These are phyloP conservation scores for Chaetomiaceae sp. DNA, from an alignment of 2,329 filamentous ascomycete species.

Conservation along the genomic window DNA sequence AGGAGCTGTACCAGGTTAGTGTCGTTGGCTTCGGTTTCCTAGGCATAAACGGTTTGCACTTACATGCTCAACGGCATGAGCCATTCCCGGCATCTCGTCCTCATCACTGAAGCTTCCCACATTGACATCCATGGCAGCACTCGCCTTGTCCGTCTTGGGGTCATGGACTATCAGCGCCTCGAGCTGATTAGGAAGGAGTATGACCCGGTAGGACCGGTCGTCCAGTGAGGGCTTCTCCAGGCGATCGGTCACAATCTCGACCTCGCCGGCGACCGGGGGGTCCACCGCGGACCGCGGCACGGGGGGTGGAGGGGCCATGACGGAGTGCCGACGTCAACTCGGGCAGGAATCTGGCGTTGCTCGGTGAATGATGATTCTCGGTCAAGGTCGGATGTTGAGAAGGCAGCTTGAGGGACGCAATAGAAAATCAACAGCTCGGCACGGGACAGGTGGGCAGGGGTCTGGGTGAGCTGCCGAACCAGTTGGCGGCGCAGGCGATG, in stretches of 20 bases:
- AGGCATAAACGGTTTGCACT: slow-evolving; percentile 16
- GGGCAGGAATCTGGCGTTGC: too few species aligned
- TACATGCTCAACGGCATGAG: slow-evolving; percentile 91
- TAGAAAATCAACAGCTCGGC: background rate
- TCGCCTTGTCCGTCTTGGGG: slow-evolving; percentile 92
- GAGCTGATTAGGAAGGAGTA: slow-evolving; percentile 78
- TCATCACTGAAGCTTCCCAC: slow-evolving; percentile 94
- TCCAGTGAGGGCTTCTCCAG: slow-evolving; percentile 83
- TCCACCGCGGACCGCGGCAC: slow-evolving; percentile 13
- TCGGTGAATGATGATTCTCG: background rate
- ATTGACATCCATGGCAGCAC: slow-evolving; percentile 90
- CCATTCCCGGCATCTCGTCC: slow-evolving; percentile 87
- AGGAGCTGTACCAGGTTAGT: slow-evolving; percentile 51
- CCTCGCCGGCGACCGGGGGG: slow-evolving; percentile 30
- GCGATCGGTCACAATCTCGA: slow-evolving; percentile 56
- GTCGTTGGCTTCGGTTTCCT: slow-evolving; percentile 3
- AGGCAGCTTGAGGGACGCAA: background rate
- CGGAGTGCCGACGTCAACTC: slow-evolving; percentile 1
- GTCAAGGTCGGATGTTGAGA: background rate
- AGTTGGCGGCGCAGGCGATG: slow-evolving; percentile 4
- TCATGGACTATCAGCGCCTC: slow-evolving; percentile 93
- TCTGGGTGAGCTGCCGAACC: background rate
- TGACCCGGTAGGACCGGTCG: slow-evolving; percentile 81
- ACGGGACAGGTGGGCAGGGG: background rate
- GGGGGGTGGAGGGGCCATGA: slow-evolving; percentile 17